phyloP scores from a whole-genome alignment of 352 stramenopile genomes.

The Phytophthora tubulina region DNA sequence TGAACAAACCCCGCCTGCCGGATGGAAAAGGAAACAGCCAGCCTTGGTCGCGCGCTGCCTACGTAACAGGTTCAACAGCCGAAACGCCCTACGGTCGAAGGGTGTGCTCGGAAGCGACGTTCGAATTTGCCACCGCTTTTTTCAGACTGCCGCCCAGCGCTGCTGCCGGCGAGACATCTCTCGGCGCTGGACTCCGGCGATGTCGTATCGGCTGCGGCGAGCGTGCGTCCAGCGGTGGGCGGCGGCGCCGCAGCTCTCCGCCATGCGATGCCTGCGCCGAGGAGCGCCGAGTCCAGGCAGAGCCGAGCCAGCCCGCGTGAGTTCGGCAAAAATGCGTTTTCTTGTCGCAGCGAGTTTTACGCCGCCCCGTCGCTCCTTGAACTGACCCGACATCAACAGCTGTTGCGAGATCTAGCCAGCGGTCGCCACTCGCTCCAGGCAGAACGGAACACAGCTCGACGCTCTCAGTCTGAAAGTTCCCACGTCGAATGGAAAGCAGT shows the following conservation, averaged over 20 bases:
- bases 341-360: slow-evolving; percentile 28
- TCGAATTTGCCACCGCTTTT: no score
- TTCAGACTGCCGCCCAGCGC: no score
- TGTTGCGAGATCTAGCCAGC: slow-evolving; percentile 32
- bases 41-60: no score
- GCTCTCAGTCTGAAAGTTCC: slow-evolving; percentile 45
- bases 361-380: slow-evolving; percentile 28
- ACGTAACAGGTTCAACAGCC: no score
- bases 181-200: no score
- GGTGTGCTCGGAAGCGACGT: no score
- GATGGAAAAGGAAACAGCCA: neutral
- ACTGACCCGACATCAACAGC: slow-evolving; percentile 25
- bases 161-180: no score
- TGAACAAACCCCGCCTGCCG: neutral
- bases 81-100: no score
- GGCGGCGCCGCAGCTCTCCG: slow-evolving; percentile 1
- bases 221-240: slow-evolving; percentile 6
- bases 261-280: slow-evolving; percentile 21
- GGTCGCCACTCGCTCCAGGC: slow-evolving; percentile 28
- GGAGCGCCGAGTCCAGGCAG: slow-evolving; percentile 4
- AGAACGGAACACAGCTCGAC: slow-evolving; percentile 7
- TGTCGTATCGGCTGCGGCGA: neutral
- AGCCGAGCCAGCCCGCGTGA: slow-evolving; percentile 15
- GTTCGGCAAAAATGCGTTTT: slow-evolving; percentile 30
- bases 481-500: slow-evolving; percentile 46